Conservation (phyloP, 805 yeast species). For the Dipodascopsis tothii region DNA sequence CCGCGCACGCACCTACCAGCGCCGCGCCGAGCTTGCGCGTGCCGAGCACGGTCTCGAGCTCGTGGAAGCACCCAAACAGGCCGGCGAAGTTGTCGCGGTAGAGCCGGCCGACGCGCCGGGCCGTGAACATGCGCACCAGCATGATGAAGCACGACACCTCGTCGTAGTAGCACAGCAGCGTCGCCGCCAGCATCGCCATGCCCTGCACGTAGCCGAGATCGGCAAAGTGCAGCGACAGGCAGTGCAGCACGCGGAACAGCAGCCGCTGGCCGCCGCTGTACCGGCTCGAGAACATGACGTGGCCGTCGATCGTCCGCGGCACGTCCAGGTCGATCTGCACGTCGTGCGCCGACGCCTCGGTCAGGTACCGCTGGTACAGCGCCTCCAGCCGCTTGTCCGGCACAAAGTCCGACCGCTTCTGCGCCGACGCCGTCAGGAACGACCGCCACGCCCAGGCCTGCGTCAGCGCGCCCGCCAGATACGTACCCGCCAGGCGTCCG, state of each 20-base stretch:
- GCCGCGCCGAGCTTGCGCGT: conserved; percentile 5
- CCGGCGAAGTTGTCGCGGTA: conserved; percentile 17
- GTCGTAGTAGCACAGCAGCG: conserved; percentile 31
- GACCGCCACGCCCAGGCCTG: conserved; percentile 22
- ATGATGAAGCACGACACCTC: conserved; percentile 18
- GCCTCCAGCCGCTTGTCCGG: conserved; percentile 3
- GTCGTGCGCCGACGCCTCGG: conserved; percentile 14
- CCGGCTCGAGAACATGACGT: conserved; percentile 21
- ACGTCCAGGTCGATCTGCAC: conserved; percentile 24
- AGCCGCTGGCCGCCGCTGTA: conserved; percentile 24
- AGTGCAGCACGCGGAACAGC: conserved; percentile 22
- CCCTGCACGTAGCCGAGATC: conserved; percentile 34
- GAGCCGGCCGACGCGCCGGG: conserved; percentile 10
- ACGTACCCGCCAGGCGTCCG: conserved; percentile 21
- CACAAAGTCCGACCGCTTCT: conserved; percentile 1
- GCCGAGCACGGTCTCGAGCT: conserved; percentile 3
- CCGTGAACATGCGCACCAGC: conserved; percentile 12
- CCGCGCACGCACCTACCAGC: background rate
- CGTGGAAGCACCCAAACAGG: conserved; percentile 13
- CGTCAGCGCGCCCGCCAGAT: background rate
- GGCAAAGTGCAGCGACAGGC: conserved; percentile 16
- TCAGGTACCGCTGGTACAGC: conserved; percentile 4
- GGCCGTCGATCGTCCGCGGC: conserved; percentile 20
- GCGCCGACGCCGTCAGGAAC: conserved; percentile 11
- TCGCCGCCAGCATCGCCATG: conserved; percentile 38